A percentile compares a stretch with the other conserved stretches of the same genome.
These are phyloP conservation scores for Pseudocercospora cruenta DNA, from an alignment of 2,329 filamentous ascomycete genomes.

Conservation along the genomic window DNA sequence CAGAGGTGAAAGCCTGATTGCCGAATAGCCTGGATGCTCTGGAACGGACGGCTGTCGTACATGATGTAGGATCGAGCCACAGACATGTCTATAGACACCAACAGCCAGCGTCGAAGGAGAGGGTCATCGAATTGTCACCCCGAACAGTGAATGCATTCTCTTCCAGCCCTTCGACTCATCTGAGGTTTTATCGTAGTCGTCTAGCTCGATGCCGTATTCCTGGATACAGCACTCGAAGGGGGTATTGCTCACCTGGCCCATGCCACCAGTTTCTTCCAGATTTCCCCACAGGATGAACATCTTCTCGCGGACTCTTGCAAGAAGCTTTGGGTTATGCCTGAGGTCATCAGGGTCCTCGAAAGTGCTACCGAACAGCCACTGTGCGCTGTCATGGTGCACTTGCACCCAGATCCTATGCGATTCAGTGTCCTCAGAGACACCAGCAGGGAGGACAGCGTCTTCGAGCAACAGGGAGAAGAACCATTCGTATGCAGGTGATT, in stretches of 20 bases:
- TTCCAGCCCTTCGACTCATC: constrained; percentile 28
- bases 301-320: constrained; percentile 66
- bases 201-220: constrained; percentile 46
- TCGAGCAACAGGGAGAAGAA: constrained; percentile 78
- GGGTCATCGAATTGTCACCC: constrained; percentile 32
- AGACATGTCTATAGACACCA: too few relatives aligned
- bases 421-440: background rate
- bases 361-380: constrained; percentile 58
- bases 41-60: background rate
- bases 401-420: constrained; percentile 62
- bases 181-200: constrained; percentile 32
- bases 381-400: constrained; percentile 64
- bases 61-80: background rate
- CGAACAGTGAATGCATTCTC: constrained; percentile 42
- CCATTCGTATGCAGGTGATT: constrained; percentile 71
- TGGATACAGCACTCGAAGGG: constrained; percentile 52
- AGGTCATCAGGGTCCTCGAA: constrained; percentile 63
- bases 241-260: constrained; percentile 37
- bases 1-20: background rate
- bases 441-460: constrained; percentile 55
- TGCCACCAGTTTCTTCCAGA: constrained; percentile 63
- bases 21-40: background rate
- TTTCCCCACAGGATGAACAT: constrained; percentile 85
- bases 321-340: constrained; percentile 50
- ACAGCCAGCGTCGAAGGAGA: background rate